phyloP scores from a whole-genome alignment of 495 filamentous ascomycete species.

The Aspergillus affinis region DNA sequence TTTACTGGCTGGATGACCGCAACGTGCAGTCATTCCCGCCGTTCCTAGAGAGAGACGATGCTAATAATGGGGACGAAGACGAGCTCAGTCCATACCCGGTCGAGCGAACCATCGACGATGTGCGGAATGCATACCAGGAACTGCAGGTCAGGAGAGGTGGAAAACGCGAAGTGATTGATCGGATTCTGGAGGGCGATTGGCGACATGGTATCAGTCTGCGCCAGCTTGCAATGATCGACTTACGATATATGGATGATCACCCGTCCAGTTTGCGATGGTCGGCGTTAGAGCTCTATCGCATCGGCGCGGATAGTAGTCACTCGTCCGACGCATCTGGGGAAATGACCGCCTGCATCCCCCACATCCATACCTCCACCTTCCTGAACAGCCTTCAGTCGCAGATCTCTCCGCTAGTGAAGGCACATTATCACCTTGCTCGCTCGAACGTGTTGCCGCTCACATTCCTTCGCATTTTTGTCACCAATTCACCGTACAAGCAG shows the following conservation, averaged over 20 bases:
- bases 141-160: constrained; percentile 60
- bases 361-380: constrained; percentile 75
- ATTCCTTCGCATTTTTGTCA: constrained; percentile 71
- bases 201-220: constrained; percentile 71
- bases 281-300: constrained; percentile 58
- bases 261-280: constrained; percentile 72
- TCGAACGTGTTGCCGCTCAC: constrained; percentile 62
- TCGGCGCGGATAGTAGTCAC: constrained; percentile 25
- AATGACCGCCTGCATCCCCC: constrained; percentile 55
- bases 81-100: constrained; percentile 59
- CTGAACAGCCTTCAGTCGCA: constrained; percentile 69
- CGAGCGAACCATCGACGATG: constrained; percentile 57
- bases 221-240: constrained; percentile 77
- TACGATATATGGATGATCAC: constrained; percentile 76
- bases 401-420: constrained; percentile 71
- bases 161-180: constrained; percentile 72
- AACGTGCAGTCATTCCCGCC: constrained; percentile 55
- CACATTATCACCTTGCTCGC: constrained; percentile 73
- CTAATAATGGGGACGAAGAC: constrained; percentile 31
- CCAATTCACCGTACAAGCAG: constrained; percentile 69
- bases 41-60: constrained; percentile 32
- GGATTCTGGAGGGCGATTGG: constrained; percentile 82
- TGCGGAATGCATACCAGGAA: constrained; percentile 61
- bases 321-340: constrained; percentile 25
- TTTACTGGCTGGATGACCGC: constrained; percentile 70